A percentile compares a stretch with the other conserved stretches of the same genome.
phyloP scores from a whole-genome alignment of 1,139 yeast species.

The Meyerozyma carpophila region DNA sequence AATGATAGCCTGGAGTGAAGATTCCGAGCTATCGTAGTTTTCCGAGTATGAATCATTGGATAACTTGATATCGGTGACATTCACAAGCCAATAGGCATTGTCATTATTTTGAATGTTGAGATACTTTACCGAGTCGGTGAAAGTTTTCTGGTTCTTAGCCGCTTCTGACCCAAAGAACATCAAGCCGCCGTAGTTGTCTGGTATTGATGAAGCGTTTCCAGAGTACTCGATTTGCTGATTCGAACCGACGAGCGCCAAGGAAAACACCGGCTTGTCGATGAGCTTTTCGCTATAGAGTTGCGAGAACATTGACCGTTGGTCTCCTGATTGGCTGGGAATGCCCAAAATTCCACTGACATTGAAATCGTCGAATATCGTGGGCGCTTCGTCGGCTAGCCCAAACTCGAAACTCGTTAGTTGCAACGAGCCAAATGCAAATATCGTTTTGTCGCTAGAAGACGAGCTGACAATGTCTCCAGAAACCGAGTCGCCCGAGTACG shows the following conservation, averaged over 20 bases:
- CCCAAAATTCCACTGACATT: conserved; percentile 61
- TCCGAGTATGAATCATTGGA: conserved; percentile 20
- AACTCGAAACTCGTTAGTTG: conserved; percentile 38
- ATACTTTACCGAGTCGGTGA: conserved; percentile 25
- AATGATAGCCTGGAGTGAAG: conserved; percentile 42
- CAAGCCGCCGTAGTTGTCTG: conserved; percentile 20
- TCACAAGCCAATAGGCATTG: conserved; percentile 50
- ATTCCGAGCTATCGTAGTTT: conserved; percentile 19
- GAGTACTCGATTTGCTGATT: conserved; percentile 10
- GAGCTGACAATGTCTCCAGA: conserved; percentile 38
- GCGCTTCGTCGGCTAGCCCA: conserved; percentile 52
- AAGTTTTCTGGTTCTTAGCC: conserved; percentile 9
- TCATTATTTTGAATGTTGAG: conserved; percentile 32
- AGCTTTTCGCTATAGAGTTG: conserved; percentile 14
- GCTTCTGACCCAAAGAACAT: conserved; percentile 22
- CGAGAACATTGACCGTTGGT: conserved; percentile 17
- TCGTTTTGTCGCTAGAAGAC: conserved; percentile 12
- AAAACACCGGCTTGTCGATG: conserved; percentile 19
- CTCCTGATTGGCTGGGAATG: conserved; percentile 38
- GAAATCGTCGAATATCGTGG: conserved; percentile 47
- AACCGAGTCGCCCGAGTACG: conserved; percentile 54
- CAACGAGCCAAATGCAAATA: conserved; percentile 31
- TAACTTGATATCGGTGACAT: conserved; percentile 31
- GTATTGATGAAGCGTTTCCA: conserved; percentile 1
- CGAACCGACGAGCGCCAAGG: conserved; percentile 16